These are phyloP conservation scores for Ophiosphaerella herpotricha DNA, from an alignment of 2,329 filamentous ascomycete species.

Conservation along the genomic window DNA sequence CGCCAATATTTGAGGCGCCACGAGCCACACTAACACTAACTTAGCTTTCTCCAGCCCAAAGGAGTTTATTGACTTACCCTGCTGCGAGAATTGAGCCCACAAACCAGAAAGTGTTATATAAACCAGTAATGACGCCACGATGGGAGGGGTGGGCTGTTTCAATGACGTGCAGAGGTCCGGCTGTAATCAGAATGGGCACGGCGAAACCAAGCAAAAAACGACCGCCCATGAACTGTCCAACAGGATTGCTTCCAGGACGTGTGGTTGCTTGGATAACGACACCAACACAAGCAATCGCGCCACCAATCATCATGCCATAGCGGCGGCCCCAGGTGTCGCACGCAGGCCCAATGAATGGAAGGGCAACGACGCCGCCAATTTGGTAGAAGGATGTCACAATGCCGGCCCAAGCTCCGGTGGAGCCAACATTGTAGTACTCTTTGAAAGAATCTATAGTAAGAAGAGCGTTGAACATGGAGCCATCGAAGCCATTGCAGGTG, in stretches of 20 bases:
- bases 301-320: conserved; percentile 58
- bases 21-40: conserved; percentile 24
- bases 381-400: conserved; percentile 55
- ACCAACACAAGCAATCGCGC: conserved; percentile 54
- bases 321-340: conserved; percentile 51
- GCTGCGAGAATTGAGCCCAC: conserved; percentile 42
- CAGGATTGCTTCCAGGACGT: conserved; percentile 44
- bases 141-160: conserved; percentile 65
- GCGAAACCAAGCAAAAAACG: conserved; percentile 65
- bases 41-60: no score
- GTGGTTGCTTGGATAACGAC: conserved; percentile 55
- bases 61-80: no score
- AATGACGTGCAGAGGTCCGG: conserved; percentile 63
- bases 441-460: conserved; percentile 52
- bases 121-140: conserved; percentile 54
- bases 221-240: conserved; percentile 59
- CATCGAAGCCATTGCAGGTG: conserved; percentile 64
- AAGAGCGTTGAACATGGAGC: conserved; percentile 60
- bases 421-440: conserved; percentile 48
- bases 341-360: conserved; percentile 54
- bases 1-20: conserved; percentile 20
- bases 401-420: conserved; percentile 51
- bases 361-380: conserved; percentile 52
- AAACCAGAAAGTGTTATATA: conserved; percentile 53
- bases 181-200: conserved; percentile 60